These are phyloP conservation scores for Suillus variegatus DNA, from an alignment of 768 basidiomycete species.

Conservation along the genomic window DNA sequence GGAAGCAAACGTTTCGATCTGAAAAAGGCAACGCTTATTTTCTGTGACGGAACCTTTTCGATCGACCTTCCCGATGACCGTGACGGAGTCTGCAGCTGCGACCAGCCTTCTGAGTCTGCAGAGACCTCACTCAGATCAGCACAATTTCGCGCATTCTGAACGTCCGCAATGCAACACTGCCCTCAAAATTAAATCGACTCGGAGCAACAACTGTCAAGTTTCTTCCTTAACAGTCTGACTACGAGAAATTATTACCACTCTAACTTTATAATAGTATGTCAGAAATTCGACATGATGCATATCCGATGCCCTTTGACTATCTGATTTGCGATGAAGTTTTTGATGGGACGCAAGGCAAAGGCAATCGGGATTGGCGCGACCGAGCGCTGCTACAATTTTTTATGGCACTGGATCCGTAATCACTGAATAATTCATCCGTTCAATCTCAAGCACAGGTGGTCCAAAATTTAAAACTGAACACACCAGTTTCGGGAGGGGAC, in stretches of 20 bases:
- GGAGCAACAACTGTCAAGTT: neutral
- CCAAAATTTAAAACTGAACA: neutral
- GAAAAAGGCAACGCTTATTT: too few relatives aligned
- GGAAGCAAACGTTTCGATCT: too few relatives aligned
- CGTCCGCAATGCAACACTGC: neutral
- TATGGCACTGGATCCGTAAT: neutral
- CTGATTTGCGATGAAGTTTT: neutral
- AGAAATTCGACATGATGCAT: neutral
- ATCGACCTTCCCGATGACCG: neutral
- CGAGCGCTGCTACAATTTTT: neutral
- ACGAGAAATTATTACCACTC: neutral
- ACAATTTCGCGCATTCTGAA: neutral
- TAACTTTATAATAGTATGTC: neutral
- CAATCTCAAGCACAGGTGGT: neutral
- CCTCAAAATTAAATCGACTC: neutral
- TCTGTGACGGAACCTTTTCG: too few relatives aligned
- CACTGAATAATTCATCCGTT: neutral
- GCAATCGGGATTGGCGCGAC: neutral
- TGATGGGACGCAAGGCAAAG: neutral
- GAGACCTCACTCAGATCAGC: neutral
- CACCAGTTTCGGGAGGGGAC: neutral
- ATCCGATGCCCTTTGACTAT: neutral
- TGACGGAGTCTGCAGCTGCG: neutral
- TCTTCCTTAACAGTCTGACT: neutral
- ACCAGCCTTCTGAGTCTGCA: neutral